A percentile compares a stretch with the other conserved stretches of the same genome.
phyloP scores from a whole-genome alignment of 2,329 filamentous ascomycete genomes.

The Nigrograna mackinnonii region DNA sequence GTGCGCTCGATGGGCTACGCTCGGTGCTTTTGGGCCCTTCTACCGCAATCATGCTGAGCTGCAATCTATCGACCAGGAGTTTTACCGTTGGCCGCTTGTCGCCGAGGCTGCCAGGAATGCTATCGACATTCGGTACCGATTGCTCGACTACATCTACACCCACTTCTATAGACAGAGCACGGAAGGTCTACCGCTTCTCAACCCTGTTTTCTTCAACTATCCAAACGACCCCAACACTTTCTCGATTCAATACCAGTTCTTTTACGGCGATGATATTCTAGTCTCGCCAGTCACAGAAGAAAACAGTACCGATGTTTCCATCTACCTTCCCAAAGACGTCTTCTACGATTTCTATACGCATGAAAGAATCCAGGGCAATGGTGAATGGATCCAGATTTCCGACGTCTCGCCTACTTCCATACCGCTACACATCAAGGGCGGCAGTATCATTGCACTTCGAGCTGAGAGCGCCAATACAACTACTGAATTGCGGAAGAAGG shows the following conservation, averaged over 20 bases:
- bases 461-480: constrained; percentile 61
- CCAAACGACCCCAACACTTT: constrained; percentile 59
- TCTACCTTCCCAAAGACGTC: constrained; percentile 61
- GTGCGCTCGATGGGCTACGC: constrained; percentile 74
- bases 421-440: constrained; percentile 69
- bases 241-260: constrained; percentile 59
- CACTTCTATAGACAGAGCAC: constrained; percentile 63
- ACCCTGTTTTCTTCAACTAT: constrained; percentile 74
- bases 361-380: constrained; percentile 49
- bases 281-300: constrained; percentile 60
- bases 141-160: constrained; percentile 83
- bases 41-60: constrained; percentile 73
- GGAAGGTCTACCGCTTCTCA: constrained; percentile 67
- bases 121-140: constrained; percentile 73
- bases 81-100: constrained; percentile 70
- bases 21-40: constrained; percentile 76
- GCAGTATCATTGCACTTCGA: constrained; percentile 66
- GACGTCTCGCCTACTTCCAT: constrained; percentile 58
- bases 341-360: constrained; percentile 66
- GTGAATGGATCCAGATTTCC: constrained; percentile 46
- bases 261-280: constrained; percentile 61
- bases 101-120: constrained; percentile 67
- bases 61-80: constrained; percentile 64
- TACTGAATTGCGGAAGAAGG: constrained; percentile 64
- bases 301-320: constrained; percentile 54